Percentiles rank a stretch among this genome's conserved stretches.
phyloP scores from a whole-genome alignment of 202 grass and related monocot genomes.

The Miscanthus sacchariflorus region DNA sequence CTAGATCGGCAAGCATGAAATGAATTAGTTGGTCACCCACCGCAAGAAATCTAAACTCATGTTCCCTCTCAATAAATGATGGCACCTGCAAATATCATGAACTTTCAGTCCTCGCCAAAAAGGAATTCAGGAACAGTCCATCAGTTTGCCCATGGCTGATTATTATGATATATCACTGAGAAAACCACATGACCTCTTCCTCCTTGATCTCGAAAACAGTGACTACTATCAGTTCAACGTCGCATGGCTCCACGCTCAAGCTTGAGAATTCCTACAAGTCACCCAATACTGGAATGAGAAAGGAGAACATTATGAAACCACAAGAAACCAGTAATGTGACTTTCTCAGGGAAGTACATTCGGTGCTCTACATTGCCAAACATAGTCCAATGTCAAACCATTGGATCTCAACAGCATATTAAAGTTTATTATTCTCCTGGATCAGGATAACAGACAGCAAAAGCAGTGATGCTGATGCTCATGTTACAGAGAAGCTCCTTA shows the following conservation, averaged over 20 bases:
- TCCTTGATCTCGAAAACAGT: slow-evolving; percentile 91
- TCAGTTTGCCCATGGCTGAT: slow-evolving; percentile 1
- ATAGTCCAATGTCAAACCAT: slow-evolving; percentile 22
- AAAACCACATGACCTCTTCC: slow-evolving; percentile 58
- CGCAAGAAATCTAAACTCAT: slow-evolving; percentile 88
- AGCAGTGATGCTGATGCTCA: background rate
- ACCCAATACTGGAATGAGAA: slow-evolving; percentile 35
- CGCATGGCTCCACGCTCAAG: slow-evolving; percentile 84
- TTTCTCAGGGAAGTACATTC: background rate
- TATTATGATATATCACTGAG: background rate
- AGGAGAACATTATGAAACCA: slow-evolving; percentile 24
- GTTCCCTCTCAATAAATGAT: slow-evolving; percentile 90
- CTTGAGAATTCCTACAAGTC: slow-evolving; percentile 80
- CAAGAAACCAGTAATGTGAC: background rate
- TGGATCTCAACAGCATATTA: background rate
- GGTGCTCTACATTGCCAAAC: background rate
- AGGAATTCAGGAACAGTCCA: background rate
- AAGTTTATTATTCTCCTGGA: background rate
- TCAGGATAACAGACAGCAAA: background rate
- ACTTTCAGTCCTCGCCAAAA: slow-evolving; percentile 17
- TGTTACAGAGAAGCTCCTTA: slow-evolving; percentile 24
- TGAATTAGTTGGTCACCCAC: slow-evolving; percentile 53
- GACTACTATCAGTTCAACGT: slow-evolving; percentile 70
- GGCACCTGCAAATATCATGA: slow-evolving; percentile 63
- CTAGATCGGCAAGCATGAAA: slow-evolving; percentile 13